Conservation (phyloP, 139 green algal species). For the Chlorella ohadii region DNA sequence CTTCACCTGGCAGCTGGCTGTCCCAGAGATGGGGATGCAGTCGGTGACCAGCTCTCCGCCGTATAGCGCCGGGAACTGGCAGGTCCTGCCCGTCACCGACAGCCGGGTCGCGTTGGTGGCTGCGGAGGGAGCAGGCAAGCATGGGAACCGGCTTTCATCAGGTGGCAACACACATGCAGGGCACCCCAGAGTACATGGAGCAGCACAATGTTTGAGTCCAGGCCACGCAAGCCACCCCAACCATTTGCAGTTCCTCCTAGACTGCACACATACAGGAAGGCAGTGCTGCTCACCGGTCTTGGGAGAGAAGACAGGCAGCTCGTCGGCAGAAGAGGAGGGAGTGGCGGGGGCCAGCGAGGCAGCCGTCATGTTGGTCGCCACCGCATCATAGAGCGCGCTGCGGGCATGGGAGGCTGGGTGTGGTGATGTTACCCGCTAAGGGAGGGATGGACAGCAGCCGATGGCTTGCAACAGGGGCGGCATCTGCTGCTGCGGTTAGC, state of each 20-base stretch:
- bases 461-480: too few relatives aligned
- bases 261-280: too few relatives aligned
- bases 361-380: not conserved
- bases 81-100: not conserved
- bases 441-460: too few relatives aligned
- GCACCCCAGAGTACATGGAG: too few relatives aligned
- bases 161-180: too few relatives aligned
- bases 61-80: constrained; percentile 34
- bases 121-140: not conserved
- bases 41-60: constrained; percentile 7
- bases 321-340: not conserved
- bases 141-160: too few relatives aligned
- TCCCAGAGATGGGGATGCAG: constrained; percentile 11
- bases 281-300: constrained; percentile 3
- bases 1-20: not conserved
- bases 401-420: not conserved
- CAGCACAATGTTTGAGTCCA: too few relatives aligned
- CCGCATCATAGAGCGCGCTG: not conserved
- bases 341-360: not conserved
- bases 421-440: too few relatives aligned
- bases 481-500: too few relatives aligned
- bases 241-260: too few relatives aligned
- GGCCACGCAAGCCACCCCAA: too few relatives aligned
- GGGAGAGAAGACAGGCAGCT: not conserved
- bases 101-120: constrained; percentile 3